Evolutionary conservation across 805 yeast genomes (phyloP).

Genomic region (Citeromyces matritensis): DNA sequence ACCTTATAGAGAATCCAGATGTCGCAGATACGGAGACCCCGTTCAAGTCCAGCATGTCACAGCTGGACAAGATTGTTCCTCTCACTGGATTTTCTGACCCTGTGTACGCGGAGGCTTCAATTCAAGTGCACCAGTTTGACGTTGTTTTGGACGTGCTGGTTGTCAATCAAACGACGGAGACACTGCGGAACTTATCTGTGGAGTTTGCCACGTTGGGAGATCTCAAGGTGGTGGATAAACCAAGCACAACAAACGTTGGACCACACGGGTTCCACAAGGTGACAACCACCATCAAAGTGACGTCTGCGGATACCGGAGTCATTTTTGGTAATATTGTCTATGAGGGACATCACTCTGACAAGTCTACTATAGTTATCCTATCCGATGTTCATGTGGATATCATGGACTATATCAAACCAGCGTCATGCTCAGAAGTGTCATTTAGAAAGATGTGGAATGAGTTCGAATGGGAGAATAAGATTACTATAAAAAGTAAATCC

Average conservation of each 20-base stretch:
- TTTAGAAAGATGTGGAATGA: conserved; percentile 99
- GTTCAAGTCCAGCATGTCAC: conserved; percentile 39
- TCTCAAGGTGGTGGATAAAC: conserved; percentile 84
- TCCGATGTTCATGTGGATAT: conserved; percentile 93
- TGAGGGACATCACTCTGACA: conserved; percentile 90
- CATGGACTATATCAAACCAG: conserved; percentile 95
- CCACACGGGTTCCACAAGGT: conserved; percentile 95
- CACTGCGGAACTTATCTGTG: conserved; percentile 80
- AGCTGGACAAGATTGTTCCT: conserved; percentile 78
- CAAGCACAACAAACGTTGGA: conserved; percentile 79
- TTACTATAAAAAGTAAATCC: conserved; percentile 64
- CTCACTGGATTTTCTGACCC: conserved; percentile 98
- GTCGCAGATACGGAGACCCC: conserved; percentile 43
- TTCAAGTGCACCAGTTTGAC: conserved; percentile 93
- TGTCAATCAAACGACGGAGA: conserved; percentile 87
- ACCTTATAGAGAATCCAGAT: conserved; percentile 18
- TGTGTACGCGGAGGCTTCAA: conserved; percentile 93
- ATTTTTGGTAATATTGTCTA: conserved; percentile 94
- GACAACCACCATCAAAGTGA: conserved; percentile 82
- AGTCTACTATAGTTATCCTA: conserved; percentile 77
- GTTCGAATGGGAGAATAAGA: conserved; percentile 98
- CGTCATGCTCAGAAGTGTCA: conserved; percentile 73
- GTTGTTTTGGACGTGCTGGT: conserved; percentile 85
- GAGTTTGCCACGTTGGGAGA: conserved; percentile 96
- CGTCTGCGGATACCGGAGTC: conserved; percentile 96